Conservation (phyloP, 2,329 filamentous ascomycete species). For the Hypomyces perniciosus region DNA sequence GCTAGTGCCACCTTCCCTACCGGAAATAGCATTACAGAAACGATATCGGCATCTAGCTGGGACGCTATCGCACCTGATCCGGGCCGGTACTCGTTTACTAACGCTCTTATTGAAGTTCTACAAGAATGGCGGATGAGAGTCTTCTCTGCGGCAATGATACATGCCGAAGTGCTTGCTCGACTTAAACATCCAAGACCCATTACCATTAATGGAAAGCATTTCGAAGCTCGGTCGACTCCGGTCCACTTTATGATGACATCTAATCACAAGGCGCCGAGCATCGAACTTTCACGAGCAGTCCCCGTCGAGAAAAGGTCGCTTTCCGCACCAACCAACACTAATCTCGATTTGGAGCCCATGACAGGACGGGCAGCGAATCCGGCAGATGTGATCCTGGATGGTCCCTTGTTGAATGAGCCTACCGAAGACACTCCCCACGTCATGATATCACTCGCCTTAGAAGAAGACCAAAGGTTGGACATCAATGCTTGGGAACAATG, state of each 20-base stretch:
- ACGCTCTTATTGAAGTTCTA: slow-evolving; percentile 52
- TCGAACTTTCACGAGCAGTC: slow-evolving; percentile 42
- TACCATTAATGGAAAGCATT: slow-evolving; percentile 50
- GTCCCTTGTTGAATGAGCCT: slow-evolving; percentile 35
- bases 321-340: slow-evolving; percentile 20
- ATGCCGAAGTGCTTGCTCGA: slow-evolving; percentile 54
- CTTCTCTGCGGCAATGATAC: slow-evolving; percentile 56
- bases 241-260: slow-evolving; percentile 60
- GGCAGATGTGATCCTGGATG: slow-evolving; percentile 17
- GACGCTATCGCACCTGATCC: slow-evolving; percentile 56
- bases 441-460: slow-evolving; percentile 54
- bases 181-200: slow-evolving; percentile 54
- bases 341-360: slow-evolving; percentile 12
- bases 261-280: slow-evolving; percentile 53
- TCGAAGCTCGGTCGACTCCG: slow-evolving; percentile 52
- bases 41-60: slow-evolving; percentile 57
- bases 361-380: slow-evolving; percentile 23
- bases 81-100: slow-evolving; percentile 54
- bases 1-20: slow-evolving; percentile 54
- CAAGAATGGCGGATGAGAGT: slow-evolving; percentile 49
- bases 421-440: slow-evolving; percentile 53
- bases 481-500: slow-evolving; percentile 55
- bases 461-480: slow-evolving; percentile 51
- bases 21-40: slow-evolving; percentile 54
- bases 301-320: slow-evolving; percentile 18